phyloP scores from a whole-genome alignment of 768 basidiomycete genomes.

The Sporobolomyces roseus region DNA sequence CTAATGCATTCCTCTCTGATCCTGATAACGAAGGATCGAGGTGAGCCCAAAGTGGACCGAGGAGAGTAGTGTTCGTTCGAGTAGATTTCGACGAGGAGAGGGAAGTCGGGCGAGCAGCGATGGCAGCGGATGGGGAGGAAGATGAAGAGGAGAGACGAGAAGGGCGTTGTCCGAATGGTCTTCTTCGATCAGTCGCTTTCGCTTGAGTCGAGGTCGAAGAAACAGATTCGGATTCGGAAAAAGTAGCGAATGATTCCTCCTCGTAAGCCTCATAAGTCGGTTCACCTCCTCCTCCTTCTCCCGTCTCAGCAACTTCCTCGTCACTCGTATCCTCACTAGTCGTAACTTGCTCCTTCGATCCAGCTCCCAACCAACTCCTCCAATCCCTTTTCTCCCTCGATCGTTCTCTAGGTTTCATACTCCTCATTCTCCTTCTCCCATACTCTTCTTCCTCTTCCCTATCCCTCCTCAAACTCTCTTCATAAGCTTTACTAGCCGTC shows the following conservation, averaged over 20 bases:
- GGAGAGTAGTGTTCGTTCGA: slow-evolving; percentile 4
- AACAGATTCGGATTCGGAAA: background rate
- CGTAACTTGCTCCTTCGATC: background rate
- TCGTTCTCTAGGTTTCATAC: background rate
- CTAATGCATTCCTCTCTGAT: background rate
- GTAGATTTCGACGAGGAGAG: background rate
- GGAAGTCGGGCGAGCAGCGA: background rate
- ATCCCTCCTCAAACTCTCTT: background rate
- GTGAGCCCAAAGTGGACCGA: slow-evolving; percentile 15
- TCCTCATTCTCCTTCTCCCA: background rate
- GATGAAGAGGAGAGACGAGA: background rate
- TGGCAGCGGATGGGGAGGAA: background rate
- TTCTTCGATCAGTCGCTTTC: background rate
- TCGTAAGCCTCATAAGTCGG: background rate
- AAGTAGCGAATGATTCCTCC: too few species aligned
- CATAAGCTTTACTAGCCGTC: too few species aligned
- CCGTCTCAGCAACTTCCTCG: background rate
- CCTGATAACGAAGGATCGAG: slow-evolving; percentile 6
- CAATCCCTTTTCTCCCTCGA: slow-evolving; percentile 12
- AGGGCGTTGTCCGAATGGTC: slow-evolving; percentile 13
- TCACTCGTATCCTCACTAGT: background rate
- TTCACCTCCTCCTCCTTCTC: slow-evolving; percentile 3
- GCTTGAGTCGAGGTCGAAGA: background rate
- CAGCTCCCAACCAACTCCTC: slow-evolving; percentile 6
- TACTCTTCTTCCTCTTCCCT: background rate